Base-by-base conservation (phyloP, 2,329 filamentous ascomycete species). In the Neofusicoccum cordaticola region DNA sequence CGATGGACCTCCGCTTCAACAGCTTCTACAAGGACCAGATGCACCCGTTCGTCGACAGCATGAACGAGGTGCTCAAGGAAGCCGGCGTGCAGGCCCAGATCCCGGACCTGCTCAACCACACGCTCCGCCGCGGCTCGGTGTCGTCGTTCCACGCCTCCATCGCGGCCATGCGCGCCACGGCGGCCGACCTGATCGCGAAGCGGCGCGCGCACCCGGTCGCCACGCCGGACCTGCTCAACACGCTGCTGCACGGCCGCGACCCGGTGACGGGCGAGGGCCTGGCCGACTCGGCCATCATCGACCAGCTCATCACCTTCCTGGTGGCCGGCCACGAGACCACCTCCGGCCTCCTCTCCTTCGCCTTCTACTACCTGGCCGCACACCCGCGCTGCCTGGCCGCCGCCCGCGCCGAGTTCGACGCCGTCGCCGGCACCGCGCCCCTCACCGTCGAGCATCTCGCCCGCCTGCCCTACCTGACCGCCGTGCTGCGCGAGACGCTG, bases 301-400 rank as follows among this genome's bases (percentile, higher is more conserved):
- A 90, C 73, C 88, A 91, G 72, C 86, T 91, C 68, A 85, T 90
- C 62, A 84, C 84, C 2, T 89, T 91, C 79, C 83, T 89, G 45
- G 87, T 87, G 58, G 85, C 75, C 78, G 69, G 71, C 84, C 66
- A 78, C 74, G 66, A 78, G 75, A 77, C 75, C 1, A 77, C 75
- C 4, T 77, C 75, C 9, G 75, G 75, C 4, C 63, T 77, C 1
- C 66, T 78, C 6, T 78, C 76, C 0, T 80, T 79, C 8, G 75
- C 78, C 8, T 81, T 87, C 66, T 82, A 83, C 68, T 80, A 84
- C 58, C 76, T 88, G 4, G 27, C 27, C 27, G 27, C 27, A 1
- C 27, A 31, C 27, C 27, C 27, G 27, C 27, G 27, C 27, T 31
- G 27, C 27, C 27, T 31, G 4, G 27, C 27, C 27, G 27, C 27